These are phyloP conservation scores for Bisporella sp. DNA, from an alignment of 2,329 filamentous ascomycete genomes.

Conservation along the genomic window DNA sequence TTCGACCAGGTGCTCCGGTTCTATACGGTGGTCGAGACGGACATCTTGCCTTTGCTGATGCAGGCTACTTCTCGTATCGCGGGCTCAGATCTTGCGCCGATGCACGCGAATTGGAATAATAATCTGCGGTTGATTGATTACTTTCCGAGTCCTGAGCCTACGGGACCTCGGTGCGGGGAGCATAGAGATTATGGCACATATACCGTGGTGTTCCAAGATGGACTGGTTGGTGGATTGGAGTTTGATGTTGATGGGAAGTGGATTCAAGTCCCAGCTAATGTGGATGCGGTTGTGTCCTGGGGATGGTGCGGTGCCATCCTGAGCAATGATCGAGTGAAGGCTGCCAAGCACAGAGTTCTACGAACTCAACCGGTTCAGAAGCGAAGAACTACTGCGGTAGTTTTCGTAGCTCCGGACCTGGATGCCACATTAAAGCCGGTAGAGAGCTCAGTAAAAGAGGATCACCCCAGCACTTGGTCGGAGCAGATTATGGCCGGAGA, in stretches of 20 bases:
- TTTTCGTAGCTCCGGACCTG: conserved; percentile 10
- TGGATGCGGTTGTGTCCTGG: conserved; percentile 10
- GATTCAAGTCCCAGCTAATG: conserved; percentile 8
- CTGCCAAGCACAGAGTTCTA: conserved; percentile 10
- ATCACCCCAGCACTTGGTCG: neutral
- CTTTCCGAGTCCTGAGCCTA: conserved; percentile 3
- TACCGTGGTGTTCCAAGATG: conserved; percentile 8
- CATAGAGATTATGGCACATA: conserved; percentile 9
- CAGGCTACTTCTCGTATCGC: neutral
- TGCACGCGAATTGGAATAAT: conserved; percentile 6
- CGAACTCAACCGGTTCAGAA: conserved; percentile 7
- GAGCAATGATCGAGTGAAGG: conserved; percentile 8
- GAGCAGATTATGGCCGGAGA: conserved; percentile 3
- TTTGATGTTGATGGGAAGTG: conserved; percentile 10
- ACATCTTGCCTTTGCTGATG: neutral
- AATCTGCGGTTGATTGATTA: conserved; percentile 11
- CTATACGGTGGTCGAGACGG: neutral
- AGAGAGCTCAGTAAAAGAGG: neutral
- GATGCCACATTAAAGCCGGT: conserved; percentile 6
- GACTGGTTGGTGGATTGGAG: conserved; percentile 8
- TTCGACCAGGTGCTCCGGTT: neutral
- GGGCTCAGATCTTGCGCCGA: conserved; percentile 5
- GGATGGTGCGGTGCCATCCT: conserved; percentile 10
- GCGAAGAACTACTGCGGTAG: conserved; percentile 6
- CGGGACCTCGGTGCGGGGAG: conserved; percentile 6